Conservation (phyloP, 495 filamentous ascomycete species). For the Aspergillus haitiensis region DNA sequence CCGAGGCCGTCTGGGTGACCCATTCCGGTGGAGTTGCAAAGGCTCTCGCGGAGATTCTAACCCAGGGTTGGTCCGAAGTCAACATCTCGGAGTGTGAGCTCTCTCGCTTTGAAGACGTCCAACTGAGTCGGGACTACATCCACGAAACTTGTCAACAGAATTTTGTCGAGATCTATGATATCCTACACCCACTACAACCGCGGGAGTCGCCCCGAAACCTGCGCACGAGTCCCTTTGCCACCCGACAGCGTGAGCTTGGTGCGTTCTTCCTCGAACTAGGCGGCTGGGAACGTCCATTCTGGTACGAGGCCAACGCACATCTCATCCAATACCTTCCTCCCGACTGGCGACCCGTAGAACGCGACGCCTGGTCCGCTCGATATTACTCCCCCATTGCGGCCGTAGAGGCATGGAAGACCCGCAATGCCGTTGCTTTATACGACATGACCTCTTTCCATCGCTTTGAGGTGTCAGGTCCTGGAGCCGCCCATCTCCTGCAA, state of each 20-base stretch:
- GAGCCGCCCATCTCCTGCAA: slow-evolving; percentile 45
- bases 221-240: slow-evolving; percentile 47
- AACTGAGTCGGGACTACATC: slow-evolving; percentile 45
- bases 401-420: slow-evolving; percentile 54
- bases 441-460: slow-evolving; percentile 55
- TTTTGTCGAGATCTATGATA: slow-evolving; percentile 55
- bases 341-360: slow-evolving; percentile 44
- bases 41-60: slow-evolving; percentile 50
- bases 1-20: slow-evolving; percentile 57
- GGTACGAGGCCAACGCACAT: slow-evolving; percentile 49
- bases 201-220: slow-evolving; percentile 48
- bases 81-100: slow-evolving; percentile 52
- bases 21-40: slow-evolving; percentile 55
- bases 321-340: slow-evolving; percentile 43
- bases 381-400: slow-evolving; percentile 51
- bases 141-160: slow-evolving; percentile 50
- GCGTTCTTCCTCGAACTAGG: slow-evolving; percentile 50
- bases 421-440: slow-evolving; percentile 53
- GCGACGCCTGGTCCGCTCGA: slow-evolving; percentile 48
- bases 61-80: slow-evolving; percentile 44
- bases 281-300: slow-evolving; percentile 54
- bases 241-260: slow-evolving; percentile 46
- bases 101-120: slow-evolving; percentile 51
- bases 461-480: slow-evolving; percentile 49
- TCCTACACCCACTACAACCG: slow-evolving; percentile 51